Evolutionary conservation across 2,329 filamentous ascomycete genomes (phyloP).

Genomic region (Zymoseptoria passerinii): DNA sequence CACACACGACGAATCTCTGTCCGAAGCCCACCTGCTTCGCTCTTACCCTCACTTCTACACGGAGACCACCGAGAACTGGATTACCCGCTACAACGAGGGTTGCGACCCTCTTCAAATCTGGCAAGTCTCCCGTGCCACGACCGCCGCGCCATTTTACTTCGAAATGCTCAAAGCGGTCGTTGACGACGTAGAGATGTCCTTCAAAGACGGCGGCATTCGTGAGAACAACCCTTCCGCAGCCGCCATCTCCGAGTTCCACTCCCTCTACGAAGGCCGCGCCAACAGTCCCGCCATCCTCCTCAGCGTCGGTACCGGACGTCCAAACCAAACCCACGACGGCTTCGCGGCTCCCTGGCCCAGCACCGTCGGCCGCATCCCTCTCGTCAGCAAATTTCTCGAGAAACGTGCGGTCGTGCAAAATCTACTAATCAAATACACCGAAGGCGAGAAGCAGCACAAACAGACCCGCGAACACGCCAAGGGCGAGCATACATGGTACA

Average conservation of each 20-base stretch:
- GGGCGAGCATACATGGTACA: conserved; percentile 45
- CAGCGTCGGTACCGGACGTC: conserved; percentile 40
- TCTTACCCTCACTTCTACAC: conserved; percentile 42
- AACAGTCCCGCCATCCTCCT: conserved; percentile 38
- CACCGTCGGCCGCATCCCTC: conserved; percentile 34
- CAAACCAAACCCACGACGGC: conserved; percentile 37
- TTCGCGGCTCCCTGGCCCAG: conserved; percentile 40
- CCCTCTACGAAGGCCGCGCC: conserved; percentile 36
- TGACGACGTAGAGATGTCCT: conserved; percentile 32
- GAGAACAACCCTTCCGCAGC: conserved; percentile 44
- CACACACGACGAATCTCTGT: conserved; percentile 40
- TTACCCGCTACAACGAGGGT: conserved; percentile 40
- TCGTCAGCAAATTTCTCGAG: conserved; percentile 40
- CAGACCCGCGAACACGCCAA: conserved; percentile 40
- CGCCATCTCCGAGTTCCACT: conserved; percentile 40
- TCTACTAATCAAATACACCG: conserved; percentile 45
- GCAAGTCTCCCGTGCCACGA: conserved; percentile 45
- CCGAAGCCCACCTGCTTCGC: conserved; percentile 42
- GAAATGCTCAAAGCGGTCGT: conserved; percentile 41
- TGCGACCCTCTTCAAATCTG: conserved; percentile 42
- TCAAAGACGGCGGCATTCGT: conserved; percentile 45
- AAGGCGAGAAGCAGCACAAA: conserved; percentile 42
- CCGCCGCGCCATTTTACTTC: conserved; percentile 47
- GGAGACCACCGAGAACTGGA: conserved; percentile 34
- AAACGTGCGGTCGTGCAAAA: conserved; percentile 44